These are phyloP conservation scores for Hanseniaspora nectarophila DNA, from an alignment of 805 yeast genomes.

Conservation along the genomic window DNA sequence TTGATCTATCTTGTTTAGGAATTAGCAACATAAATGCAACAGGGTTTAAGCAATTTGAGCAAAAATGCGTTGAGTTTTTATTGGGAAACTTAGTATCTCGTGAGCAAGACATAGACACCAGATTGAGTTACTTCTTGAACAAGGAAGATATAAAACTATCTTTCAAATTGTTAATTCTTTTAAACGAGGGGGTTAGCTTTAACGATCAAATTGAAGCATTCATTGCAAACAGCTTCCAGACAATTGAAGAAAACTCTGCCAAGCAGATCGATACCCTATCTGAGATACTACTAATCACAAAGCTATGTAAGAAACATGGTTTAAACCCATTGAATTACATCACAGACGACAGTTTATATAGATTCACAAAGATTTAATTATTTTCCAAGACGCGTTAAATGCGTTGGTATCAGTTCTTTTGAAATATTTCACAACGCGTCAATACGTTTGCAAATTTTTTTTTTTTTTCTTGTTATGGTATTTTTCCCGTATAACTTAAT, in stretches of 20 bases:
- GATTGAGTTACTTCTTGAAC: neutral
- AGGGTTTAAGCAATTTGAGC: neutral
- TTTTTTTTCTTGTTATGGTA: neutral
- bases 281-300: neutral
- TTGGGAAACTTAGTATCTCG: neutral
- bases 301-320: neutral
- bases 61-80: neutral
- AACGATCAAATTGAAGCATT: neutral
- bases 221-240: neutral
- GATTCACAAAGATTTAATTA: neutral
- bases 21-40: neutral
- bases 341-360: neutral
- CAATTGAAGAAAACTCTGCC: neutral
- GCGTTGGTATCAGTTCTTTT: too few species aligned
- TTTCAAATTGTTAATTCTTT: neutral
- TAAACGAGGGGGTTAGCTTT: neutral
- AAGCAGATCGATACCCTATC: neutral
- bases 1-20: neutral
- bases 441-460: neutral
- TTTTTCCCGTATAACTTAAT: too few species aligned
- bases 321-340: neutral
- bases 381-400: neutral
- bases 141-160: neutral
- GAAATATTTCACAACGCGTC: neutral
- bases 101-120: neutral